Conservation (phyloP, 1,284 basidiomycete genomes). For the Afroboletus lepidellus region DNA sequence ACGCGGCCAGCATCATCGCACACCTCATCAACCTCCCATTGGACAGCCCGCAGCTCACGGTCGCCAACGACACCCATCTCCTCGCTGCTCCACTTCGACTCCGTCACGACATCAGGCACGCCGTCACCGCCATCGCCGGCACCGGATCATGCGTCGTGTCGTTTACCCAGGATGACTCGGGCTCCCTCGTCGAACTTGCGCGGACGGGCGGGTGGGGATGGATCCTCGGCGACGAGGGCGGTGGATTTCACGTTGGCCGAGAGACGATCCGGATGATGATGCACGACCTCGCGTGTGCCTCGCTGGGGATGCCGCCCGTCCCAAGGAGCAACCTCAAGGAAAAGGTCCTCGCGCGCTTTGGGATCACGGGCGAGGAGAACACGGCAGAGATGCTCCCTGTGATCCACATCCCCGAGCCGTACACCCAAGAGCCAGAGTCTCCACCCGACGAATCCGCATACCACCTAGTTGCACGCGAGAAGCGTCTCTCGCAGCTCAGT, state of each 20-base stretch:
- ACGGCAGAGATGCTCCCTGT: constrained; percentile 61
- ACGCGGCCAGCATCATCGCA: constrained; percentile 52
- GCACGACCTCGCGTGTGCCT: constrained; percentile 50
- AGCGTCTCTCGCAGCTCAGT: constrained; percentile 62
- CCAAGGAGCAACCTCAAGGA: constrained; percentile 40
- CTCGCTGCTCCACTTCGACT: constrained; percentile 68
- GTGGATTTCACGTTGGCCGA: constrained; percentile 72
- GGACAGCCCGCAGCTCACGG: constrained; percentile 49
- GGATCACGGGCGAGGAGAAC: constrained; percentile 48
- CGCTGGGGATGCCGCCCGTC: constrained; percentile 39
- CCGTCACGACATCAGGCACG: constrained; percentile 54
- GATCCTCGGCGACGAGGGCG: constrained; percentile 80
- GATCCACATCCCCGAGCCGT: constrained; percentile 57
- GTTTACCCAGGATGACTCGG: constrained; percentile 45
- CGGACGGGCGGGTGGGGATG: constrained; percentile 80
- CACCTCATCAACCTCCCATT: constrained; percentile 53
- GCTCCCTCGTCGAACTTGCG: constrained; percentile 55
- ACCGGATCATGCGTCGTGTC: constrained; percentile 71
- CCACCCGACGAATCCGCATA: constrained; percentile 32
- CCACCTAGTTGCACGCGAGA: constrained; percentile 54
- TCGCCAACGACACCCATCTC: constrained; percentile 74
- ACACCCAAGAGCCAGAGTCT: not conserved
- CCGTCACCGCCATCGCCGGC: constrained; percentile 66
- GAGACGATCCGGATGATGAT: constrained; percentile 69
- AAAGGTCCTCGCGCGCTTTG: constrained; percentile 54